Conservation (phyloP, 805 yeast species). For the Metschnikowia matae region DNA sequence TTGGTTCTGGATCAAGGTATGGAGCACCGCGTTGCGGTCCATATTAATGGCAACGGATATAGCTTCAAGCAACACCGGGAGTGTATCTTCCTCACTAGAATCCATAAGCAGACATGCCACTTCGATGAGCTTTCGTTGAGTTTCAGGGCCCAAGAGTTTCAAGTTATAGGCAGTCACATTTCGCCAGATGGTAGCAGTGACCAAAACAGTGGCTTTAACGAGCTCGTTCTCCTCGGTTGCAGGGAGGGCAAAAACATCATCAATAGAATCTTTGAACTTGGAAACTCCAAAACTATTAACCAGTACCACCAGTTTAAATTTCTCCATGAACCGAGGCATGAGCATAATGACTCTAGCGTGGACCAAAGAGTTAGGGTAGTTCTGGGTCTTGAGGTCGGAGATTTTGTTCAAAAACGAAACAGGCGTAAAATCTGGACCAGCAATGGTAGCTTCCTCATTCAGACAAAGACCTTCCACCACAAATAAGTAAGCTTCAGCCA, state of each 20-base stretch:
- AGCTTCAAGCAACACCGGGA: slow-evolving; percentile 67
- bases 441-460: slow-evolving; percentile 32
- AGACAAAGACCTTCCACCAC: slow-evolving; percentile 40
- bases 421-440: slow-evolving; percentile 17
- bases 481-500: slow-evolving; percentile 39
- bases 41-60: slow-evolving; percentile 52
- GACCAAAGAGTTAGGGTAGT: slow-evolving; percentile 32
- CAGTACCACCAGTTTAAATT: slow-evolving; percentile 38
- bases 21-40: slow-evolving; percentile 25
- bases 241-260: not conserved
- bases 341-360: slow-evolving; percentile 46
- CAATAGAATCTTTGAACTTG: slow-evolving; percentile 16
- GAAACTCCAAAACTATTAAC: slow-evolving; percentile 29
- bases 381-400: slow-evolving; percentile 1
- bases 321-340: slow-evolving; percentile 56
- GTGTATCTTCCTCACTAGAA: slow-evolving; percentile 76
- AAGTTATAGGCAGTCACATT: slow-evolving; percentile 16
- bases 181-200: slow-evolving; percentile 51
- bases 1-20: slow-evolving; percentile 11
- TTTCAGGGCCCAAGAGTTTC: slow-evolving; percentile 16
- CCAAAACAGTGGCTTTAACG: slow-evolving; percentile 36
- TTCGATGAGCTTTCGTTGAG: slow-evolving; percentile 34
- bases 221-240: slow-evolving; percentile 10
- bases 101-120: slow-evolving; percentile 45
- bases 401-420: slow-evolving; percentile 7